Evolutionary conservation across 2,329 filamentous ascomycete genomes (phyloP).

Genomic region (Rutstroemia sydowiana): DNA sequence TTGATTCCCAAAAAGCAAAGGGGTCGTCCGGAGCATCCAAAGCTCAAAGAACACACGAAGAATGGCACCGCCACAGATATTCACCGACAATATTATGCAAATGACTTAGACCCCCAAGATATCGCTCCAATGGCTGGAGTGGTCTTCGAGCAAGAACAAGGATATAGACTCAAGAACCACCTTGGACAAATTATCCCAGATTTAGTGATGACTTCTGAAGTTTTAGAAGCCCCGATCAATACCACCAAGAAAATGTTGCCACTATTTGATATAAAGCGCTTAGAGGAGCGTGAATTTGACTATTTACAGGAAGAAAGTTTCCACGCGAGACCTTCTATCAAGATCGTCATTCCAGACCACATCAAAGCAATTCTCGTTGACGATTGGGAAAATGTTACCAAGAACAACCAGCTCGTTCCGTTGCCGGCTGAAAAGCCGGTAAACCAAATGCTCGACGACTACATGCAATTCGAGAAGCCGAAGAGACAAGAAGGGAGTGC

Average conservation of each 20-base stretch:
- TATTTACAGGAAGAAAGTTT: conserved; percentile 74
- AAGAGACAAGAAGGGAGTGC: conserved; percentile 59
- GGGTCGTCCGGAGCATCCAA: conserved; percentile 17
- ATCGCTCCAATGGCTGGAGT: conserved; percentile 20
- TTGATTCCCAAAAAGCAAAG: too few relatives aligned
- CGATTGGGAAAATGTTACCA: conserved; percentile 98
- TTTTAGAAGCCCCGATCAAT: not conserved
- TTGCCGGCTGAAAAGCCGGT: conserved; percentile 73
- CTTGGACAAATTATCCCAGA: not conserved
- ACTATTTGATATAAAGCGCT: not conserved
- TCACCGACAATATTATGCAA: conserved; percentile 13
- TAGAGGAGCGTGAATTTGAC: conserved; percentile 6
- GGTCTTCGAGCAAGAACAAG: not conserved
- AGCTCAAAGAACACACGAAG: conserved; percentile 16
- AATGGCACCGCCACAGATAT: conserved; percentile 18
- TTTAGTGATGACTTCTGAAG: not conserved
- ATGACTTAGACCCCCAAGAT: conserved; percentile 11
- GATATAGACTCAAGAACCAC: not conserved
- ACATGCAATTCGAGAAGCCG: conserved; percentile 61
- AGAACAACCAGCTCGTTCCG: conserved; percentile 82
- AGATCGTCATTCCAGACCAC: conserved; percentile 78
- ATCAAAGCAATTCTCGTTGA: conserved; percentile 91
- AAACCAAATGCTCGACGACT: conserved; percentile 71
- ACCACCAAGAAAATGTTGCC: conserved; percentile 5
- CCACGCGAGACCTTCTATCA: conserved; percentile 74